Conservation (phyloP, 345 rosid genomes). For the Eutrema heterophyllum region DNA sequence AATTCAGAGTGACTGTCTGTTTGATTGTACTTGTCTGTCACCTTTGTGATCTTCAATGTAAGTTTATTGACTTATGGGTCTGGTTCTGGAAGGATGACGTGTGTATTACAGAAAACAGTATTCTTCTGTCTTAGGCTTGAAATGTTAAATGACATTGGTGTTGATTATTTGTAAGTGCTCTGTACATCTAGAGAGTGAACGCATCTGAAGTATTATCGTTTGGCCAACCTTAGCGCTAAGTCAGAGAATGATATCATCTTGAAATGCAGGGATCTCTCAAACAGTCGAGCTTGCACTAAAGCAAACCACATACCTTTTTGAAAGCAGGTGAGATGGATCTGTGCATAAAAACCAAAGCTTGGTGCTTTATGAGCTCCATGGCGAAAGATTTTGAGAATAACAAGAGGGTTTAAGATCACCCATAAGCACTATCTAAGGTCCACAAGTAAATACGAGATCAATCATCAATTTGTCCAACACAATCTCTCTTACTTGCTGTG, state of each 20-base stretch:
- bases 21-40: background rate
- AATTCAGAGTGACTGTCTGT: background rate
- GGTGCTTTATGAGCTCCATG: too few relatives aligned
- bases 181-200: background rate
- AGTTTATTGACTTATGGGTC: background rate
- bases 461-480: too few relatives aligned
- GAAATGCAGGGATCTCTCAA: constrained; percentile 34
- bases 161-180: background rate
- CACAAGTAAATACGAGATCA: too few relatives aligned
- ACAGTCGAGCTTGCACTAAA: background rate
- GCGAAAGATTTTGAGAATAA: too few relatives aligned
- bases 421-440: too few relatives aligned
- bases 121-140: background rate
- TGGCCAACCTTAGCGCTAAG: background rate
- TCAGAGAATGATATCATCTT: constrained; percentile 18
- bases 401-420: too few relatives aligned
- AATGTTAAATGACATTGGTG: background rate
- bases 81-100: background rate
- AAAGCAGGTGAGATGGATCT: too few relatives aligned
- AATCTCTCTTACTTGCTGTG: too few relatives aligned
- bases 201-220: background rate
- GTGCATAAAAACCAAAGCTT: too few relatives aligned
- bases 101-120: background rate
- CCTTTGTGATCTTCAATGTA: background rate
- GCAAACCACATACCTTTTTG: too few relatives aligned